Conservation (phyloP, 1,139 yeast species). For the Taphrina sp. region DNA sequence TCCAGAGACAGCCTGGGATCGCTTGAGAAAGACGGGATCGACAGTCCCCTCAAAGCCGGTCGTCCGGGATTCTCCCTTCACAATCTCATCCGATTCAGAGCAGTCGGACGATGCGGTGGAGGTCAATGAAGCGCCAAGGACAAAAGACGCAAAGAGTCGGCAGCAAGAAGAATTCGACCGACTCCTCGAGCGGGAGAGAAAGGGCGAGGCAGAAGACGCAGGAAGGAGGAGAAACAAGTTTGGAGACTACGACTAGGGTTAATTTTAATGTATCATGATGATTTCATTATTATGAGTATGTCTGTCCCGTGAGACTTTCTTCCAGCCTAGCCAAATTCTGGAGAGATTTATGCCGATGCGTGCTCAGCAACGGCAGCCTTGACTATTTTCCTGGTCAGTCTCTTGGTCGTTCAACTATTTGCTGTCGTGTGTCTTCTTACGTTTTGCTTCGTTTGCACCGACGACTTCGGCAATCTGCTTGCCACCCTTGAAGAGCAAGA, state of each 20-base stretch:
- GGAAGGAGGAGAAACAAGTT: conserved; percentile 19
- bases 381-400: neutral
- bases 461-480: conserved; percentile 64
- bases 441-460: conserved; percentile 84
- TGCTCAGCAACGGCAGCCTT: conserved; percentile 19
- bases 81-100: neutral
- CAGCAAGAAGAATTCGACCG: conserved; percentile 24
- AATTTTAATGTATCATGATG: too few relatives aligned
- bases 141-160: neutral
- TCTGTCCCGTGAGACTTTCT: too few relatives aligned
- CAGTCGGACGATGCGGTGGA: neutral
- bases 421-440: conserved; percentile 59
- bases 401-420: neutral
- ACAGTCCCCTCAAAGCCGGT: neutral
- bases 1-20: conserved; percentile 30
- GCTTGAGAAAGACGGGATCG: conserved; percentile 9
- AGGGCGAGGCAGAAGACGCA: conserved; percentile 20
- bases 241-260: conserved; percentile 22
- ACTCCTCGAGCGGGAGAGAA: conserved; percentile 23
- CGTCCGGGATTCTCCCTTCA: neutral
- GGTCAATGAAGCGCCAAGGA: neutral
- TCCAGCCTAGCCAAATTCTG: too few relatives aligned
- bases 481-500: conserved; percentile 75
- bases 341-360: conserved; percentile 11
- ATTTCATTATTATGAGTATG: too few relatives aligned